A percentile compares a stretch with the other conserved stretches of the same genome.
Evolutionary conservation across 2,329 filamentous ascomycete species (phyloP).

Genomic region (Lasiodiplodia gonubiensis): DNA sequence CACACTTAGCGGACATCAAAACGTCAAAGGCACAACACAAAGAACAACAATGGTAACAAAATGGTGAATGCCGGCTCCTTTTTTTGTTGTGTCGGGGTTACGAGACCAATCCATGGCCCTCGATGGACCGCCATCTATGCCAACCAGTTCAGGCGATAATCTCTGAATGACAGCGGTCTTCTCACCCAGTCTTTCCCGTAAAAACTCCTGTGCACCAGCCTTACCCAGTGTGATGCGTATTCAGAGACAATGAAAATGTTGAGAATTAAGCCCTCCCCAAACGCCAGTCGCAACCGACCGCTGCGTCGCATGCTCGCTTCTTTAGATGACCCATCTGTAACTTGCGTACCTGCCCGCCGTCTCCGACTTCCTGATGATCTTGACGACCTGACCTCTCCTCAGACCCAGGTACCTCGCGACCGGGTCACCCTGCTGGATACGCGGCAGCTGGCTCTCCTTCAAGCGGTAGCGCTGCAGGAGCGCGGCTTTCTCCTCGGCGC

Average conservation of each 20-base stretch:
- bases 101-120: background rate
- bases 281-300: slow-evolving; percentile 23
- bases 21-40: too few relatives aligned
- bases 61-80: too few relatives aligned
- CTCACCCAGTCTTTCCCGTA: slow-evolving; percentile 8
- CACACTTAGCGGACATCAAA: too few relatives aligned
- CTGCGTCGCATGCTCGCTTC: slow-evolving; percentile 2
- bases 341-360: slow-evolving; percentile 96
- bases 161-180: slow-evolving; percentile 7
- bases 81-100: slow-evolving; percentile 4
- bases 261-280: slow-evolving; percentile 24
- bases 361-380: slow-evolving; percentile 95
- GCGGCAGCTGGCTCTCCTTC: slow-evolving; percentile 95
- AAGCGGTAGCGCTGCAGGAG: slow-evolving; percentile 88
- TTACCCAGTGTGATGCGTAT: slow-evolving; percentile 23
- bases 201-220: slow-evolving; percentile 28
- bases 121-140: slow-evolving; percentile 1
- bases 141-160: background rate
- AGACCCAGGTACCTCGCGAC: slow-evolving; percentile 91
- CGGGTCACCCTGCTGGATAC: slow-evolving; percentile 89
- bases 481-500: slow-evolving; percentile 84
- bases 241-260: slow-evolving; percentile 25
- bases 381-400: slow-evolving; percentile 91
- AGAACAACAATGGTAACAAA: background rate
- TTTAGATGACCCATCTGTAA: slow-evolving; percentile 71